Evolutionary conservation across 2,329 filamentous ascomycete species (phyloP).

Genomic region (Fusarium setosum): DNA sequence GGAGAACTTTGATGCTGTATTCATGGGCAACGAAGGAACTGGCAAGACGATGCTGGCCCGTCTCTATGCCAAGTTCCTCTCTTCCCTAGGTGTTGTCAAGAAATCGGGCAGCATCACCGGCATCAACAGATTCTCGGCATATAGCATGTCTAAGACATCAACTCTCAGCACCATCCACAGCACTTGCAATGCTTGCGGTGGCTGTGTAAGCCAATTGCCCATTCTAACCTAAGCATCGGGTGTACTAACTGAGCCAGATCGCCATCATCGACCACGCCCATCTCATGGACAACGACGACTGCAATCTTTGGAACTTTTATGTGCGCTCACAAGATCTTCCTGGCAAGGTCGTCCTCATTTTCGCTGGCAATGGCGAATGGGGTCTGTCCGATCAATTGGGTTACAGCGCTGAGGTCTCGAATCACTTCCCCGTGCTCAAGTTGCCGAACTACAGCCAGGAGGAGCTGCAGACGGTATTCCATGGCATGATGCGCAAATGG

Average conservation of each 20-base stretch:
- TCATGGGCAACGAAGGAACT: slow-evolving; percentile 46
- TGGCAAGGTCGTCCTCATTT: slow-evolving; percentile 43
- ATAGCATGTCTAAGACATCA: slow-evolving; percentile 44
- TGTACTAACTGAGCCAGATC: slow-evolving; percentile 36
- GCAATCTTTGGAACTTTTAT: slow-evolving; percentile 44
- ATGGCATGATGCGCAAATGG: slow-evolving; percentile 62
- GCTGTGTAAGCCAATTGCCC: slow-evolving; percentile 59
- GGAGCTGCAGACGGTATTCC: slow-evolving; percentile 71
- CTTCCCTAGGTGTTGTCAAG: slow-evolving; percentile 43
- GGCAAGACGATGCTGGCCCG: slow-evolving; percentile 45
- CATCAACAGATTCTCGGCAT: slow-evolving; percentile 42
- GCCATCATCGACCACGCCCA: slow-evolving; percentile 45
- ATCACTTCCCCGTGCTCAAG: slow-evolving; percentile 54
- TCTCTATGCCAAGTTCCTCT: slow-evolving; percentile 45
- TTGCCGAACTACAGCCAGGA: slow-evolving; percentile 75
- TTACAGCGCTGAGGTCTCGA: slow-evolving; percentile 50
- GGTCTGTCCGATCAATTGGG: slow-evolving; percentile 76
- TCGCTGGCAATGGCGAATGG: slow-evolving; percentile 42
- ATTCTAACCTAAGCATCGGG: not conserved
- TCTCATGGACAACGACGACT: slow-evolving; percentile 42
- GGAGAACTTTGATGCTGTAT: slow-evolving; percentile 46
- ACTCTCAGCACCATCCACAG: slow-evolving; percentile 57
- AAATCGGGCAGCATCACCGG: slow-evolving; percentile 58
- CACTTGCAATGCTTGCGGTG: slow-evolving; percentile 56
- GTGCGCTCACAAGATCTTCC: slow-evolving; percentile 40